phyloP scores from a whole-genome alignment of 225 moss, liverwort and hornwort species.

The Neckera pumila region DNA sequence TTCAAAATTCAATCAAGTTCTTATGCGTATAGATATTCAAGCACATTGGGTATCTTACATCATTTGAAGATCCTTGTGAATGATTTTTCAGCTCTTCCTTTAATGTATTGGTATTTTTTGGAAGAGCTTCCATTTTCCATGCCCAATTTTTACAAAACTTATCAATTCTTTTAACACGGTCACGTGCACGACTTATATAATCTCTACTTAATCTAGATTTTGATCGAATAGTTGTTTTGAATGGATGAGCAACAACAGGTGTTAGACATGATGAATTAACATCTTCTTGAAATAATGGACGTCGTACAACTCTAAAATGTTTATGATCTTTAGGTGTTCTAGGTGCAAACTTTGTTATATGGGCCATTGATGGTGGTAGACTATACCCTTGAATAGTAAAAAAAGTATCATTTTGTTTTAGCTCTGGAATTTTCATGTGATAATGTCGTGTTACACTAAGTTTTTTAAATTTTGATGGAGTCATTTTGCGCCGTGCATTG shows the following conservation, averaged over 20 bases:
- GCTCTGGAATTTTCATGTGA: conserved; percentile 3
- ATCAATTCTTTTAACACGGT: neutral
- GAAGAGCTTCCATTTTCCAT: neutral
- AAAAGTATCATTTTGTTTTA: conserved; percentile 3
- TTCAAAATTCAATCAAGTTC: neutral
- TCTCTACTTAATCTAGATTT: neutral
- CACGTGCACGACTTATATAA: neutral
- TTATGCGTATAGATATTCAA: neutral
- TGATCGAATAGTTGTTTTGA: neutral
- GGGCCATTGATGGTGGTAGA: conserved; percentile 17
- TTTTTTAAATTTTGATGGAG: conserved; percentile 7
- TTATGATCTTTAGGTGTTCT: conserved; percentile 18
- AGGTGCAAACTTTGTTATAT: conserved; percentile 23
- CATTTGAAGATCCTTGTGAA: neutral
- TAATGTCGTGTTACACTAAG: neutral
- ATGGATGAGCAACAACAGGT: neutral
- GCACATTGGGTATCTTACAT: neutral
- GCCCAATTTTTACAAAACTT: conserved; percentile 7
- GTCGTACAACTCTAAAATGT: neutral
- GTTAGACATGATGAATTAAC: neutral
- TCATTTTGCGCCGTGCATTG: neutral
- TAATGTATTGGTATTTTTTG: neutral
- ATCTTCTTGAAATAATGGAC: conserved; percentile 10
- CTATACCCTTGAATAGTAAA: conserved; percentile 21
- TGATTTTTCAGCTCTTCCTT: neutral